Evolutionary conservation across 805 yeast species (phyloP).

Genomic region (Wickerhamia fluorescens): DNA sequence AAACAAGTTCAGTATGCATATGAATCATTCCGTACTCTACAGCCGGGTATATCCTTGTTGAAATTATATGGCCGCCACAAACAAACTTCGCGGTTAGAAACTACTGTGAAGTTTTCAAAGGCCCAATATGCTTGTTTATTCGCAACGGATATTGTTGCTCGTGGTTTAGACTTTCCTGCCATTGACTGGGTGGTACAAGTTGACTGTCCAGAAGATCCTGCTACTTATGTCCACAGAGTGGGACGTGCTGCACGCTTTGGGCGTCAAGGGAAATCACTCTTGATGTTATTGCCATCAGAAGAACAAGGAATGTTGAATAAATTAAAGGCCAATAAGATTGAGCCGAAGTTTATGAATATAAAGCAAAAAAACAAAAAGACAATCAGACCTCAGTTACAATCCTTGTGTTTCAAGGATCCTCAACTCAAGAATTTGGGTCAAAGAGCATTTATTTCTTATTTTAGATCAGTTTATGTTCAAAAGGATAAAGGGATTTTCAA

Average conservation of each 20-base stretch:
- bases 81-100: conserved; percentile 82
- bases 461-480: conserved; percentile 77
- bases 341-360: conserved; percentile 65
- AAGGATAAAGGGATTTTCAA: conserved; percentile 82
- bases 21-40: conserved; percentile 78
- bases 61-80: conserved; percentile 87
- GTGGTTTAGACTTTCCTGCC: conserved; percentile 89
- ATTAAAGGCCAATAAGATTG: conserved; percentile 56
- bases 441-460: conserved; percentile 90
- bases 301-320: conserved; percentile 67
- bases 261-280: conserved; percentile 69
- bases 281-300: conserved; percentile 81
- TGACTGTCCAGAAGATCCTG: conserved; percentile 86
- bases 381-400: conserved; percentile 78
- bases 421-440: conserved; percentile 90
- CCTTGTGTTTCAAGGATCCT: conserved; percentile 85
- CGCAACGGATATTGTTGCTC: conserved; percentile 87
- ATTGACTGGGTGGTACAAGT: conserved; percentile 93
- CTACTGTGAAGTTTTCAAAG: conserved; percentile 67
- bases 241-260: conserved; percentile 90
- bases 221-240: conserved; percentile 85
- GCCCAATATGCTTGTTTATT: conserved; percentile 76
- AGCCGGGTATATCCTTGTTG: conserved; percentile 85
- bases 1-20: conserved; percentile 88
- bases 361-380: conserved; percentile 66